Base-by-base conservation (phyloP, 2,329 filamentous ascomycete genomes). In the Sclerotinia minor region DNA sequence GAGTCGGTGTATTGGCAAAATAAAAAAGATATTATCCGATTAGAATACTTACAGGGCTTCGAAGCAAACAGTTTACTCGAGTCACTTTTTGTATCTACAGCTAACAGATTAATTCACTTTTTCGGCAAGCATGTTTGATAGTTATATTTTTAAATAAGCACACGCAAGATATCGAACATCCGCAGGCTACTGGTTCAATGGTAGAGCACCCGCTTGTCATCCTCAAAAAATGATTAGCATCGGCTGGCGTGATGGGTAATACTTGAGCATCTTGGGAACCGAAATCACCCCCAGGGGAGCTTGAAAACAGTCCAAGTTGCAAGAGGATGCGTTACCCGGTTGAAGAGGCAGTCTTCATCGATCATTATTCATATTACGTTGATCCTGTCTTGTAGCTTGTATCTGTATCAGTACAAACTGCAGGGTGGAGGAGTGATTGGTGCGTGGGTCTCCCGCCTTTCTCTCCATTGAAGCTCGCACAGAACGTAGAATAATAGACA, bases 291-390 rank as follows among this genome's bases (percentile, higher is more conserved):
- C 55, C 55, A 19, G 55, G 55, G 55, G 55, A 49, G 44, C 21
- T 21, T 60, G 58, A 47, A 58, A 60, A 60, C 26, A 49, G 5
- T 11, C 44, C 29, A 60, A 49, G 0, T 29, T 60, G 6, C 13
- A 5, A 17, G 29, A 49, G 44, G 58, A 60, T 49, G 44, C 44
- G 21, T 60, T 60, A 59, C 55, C 55, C 55, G 55, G 17, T 60
- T 49, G 58, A 60, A 24, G 44, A 35, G 44, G 58, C 58, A 60
- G 58, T 32, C 58, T 60, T 49, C 58, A 49, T 60, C 41, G 41
- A 49, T 60, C 58, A 60, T 60, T 47, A 49, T 60, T 1, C 24
- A 35, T 60, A 49, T 38, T 41, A 41, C 35, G 54, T 58, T 58
- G 38, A 57, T 21, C 32, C 21, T 7, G 35, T 55, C n/a, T 24